Evolutionary conservation across 1,284 basidiomycete species (phyloP), one percentile per base, ranked within the genome.

Genomic region (Vanrija humicola): DNA sequence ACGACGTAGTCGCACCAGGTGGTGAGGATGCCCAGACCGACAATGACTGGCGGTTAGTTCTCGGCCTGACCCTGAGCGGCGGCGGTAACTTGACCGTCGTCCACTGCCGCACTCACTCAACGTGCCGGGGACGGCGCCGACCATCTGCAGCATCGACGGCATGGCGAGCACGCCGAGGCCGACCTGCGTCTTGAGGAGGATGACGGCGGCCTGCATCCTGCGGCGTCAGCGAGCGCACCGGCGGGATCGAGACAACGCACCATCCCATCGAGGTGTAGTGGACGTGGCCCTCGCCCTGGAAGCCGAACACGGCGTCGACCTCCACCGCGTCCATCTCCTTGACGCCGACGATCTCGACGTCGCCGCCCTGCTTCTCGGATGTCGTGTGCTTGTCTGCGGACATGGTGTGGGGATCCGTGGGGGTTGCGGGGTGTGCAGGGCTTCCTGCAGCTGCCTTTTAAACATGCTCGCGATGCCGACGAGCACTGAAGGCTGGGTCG

Each of bases 181-280:
- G 46, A 73, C 67, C 55, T 73, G 70, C 7, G 61, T 59, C 50
- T 70, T 71, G 42, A 64, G 57, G 57, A 65, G 57, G 26, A 72
- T 48, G 14, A 70, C 59, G 23, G 64, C 49, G 12, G 34, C 19
- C 7, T 21, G 40, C n/a, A 42, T n/a, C 70, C 67, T 34, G 9
- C 3, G 28, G 49, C 25, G 47, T 19, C 39, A 28, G 40, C 23
- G 12, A 6, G 15, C 28, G 28, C 28, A 10, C 28, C 28, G 28
- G 8, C 3, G 12, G 4, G n/a, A 10, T 16, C 6, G 19, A 12
- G 5, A n/a, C 5, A 5, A 64, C 68, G 57, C 43, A 70, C 67
- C 67, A 69, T 54, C 70, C 66, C 18, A 68, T 68, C 21, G 64
- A 66, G 48, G 57, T 62, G 55, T 68, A 70, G 55, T 69, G 50